phyloP scores from a whole-genome alignment of 177 flowering plant genomes.

The Vitis hybrid region DNA sequence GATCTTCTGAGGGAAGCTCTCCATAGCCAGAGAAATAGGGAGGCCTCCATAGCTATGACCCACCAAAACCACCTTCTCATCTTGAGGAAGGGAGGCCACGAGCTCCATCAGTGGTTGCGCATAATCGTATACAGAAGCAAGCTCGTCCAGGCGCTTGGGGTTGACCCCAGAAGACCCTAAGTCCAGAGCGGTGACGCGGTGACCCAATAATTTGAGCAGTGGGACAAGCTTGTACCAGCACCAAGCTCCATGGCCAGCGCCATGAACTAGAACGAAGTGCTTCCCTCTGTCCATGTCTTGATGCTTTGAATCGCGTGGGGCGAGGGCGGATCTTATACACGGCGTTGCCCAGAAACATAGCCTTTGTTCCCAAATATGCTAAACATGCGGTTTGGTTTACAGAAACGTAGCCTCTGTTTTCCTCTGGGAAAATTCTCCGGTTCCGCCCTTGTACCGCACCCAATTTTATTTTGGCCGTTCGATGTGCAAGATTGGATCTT shows the following conservation, averaged over 20 bases:
- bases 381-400: too few relatives aligned
- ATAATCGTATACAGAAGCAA: constrained; percentile 3
- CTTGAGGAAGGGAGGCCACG: constrained; percentile 13
- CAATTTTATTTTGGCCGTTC: too few relatives aligned
- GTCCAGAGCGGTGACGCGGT: constrained; percentile 27
- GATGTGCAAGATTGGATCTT: too few relatives aligned
- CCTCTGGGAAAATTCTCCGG: too few relatives aligned
- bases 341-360: too few relatives aligned
- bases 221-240: constrained; percentile 30
- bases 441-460: too few relatives aligned
- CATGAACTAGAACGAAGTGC: constrained; percentile 39
- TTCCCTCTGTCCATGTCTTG: neutral
- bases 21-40: constrained; percentile 21
- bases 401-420: too few relatives aligned
- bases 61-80: constrained; percentile 22
- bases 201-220: constrained; percentile 18
- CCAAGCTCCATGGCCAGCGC: constrained; percentile 36
- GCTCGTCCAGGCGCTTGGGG: constrained; percentile 8
- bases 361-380: too few relatives aligned
- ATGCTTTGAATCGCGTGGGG: too few relatives aligned
- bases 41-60: constrained; percentile 31
- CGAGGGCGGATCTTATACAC: too few relatives aligned
- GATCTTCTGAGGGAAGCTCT: constrained; percentile 9
- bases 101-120: constrained; percentile 15
- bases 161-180: constrained; percentile 22